Evolutionary conservation across 2,329 filamentous ascomycete genomes (phyloP), one percentile per base, ranked within the genome.

Genomic region (Xenoacremonium recifei): DNA sequence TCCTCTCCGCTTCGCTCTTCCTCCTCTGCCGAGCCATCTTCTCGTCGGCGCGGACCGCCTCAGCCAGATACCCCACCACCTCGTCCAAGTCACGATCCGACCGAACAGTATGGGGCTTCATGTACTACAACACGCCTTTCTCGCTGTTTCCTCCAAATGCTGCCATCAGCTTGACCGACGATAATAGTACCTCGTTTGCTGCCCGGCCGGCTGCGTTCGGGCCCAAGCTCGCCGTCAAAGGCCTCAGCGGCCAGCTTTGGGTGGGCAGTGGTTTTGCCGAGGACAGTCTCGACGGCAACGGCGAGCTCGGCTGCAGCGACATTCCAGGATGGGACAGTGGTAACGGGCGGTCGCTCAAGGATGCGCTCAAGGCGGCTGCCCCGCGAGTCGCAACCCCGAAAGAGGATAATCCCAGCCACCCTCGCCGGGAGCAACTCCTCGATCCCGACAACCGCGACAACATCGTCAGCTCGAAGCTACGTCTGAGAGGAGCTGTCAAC

Each of bases 151-250:
- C 92, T 4, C 91, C 91, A 4, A 96, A 93, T 51, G 93, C 93
- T 35, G 87, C 95, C 58, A 96, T 99, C 63, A 96, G 89, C 65
- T 78, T 99, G 48, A 96, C 91, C 59, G 90, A 97, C 66, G 93
- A 99, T 68, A 99, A 99, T 67, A 96, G 89, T 54, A 99, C 93
- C 11, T 95, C 95, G 55, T 99, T 99, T 69, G 77, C 95, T 41
- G 91, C 93, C 32, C 79, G 93, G 36, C 93, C 93, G 45, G 93
- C 93, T 39, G 91, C 89, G 29, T 99, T 97, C 68, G 93, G 93
- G 1, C 89, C 93, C 4, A 70, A 79, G 29, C 71, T 99, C 29
- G 87, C 87, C 1, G 65, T 73, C 11, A 81, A 79, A 44, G 92
- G 93, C 19, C 69, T 97, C 50, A 95, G 88, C 59, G 91, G 90